Base-by-base conservation (phyloP, 805 yeast genomes). In the Schwanniomyces occidentalis region DNA sequence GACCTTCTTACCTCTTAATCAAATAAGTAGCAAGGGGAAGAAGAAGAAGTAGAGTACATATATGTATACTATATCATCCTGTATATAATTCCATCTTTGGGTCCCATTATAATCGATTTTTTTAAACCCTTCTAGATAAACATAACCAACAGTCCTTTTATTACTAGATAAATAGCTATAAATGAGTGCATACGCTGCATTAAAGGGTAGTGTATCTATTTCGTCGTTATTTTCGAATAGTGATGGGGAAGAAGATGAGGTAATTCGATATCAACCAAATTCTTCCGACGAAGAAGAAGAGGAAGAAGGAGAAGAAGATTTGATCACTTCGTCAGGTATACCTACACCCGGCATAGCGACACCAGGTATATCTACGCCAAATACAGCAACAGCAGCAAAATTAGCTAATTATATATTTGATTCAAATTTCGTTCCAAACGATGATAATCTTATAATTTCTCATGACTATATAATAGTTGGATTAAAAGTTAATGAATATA, bases 371-470 rank as follows among this genome's bases (percentile, higher is more conserved):
- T n/a, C n/a, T n/a, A 20, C 9, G 9, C 10, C 23, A 20, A 20
- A 10, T 20, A 20, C 10, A 12, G 9, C 22, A 9, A 34, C 32
- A 18, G 24, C 34, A 12, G 19, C 21, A 8, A 30, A 18, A 17
- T 21, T 24, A 5, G 9, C 27, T 14, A 16, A 15, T 5, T 13
- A 24, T 8, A 22, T 34, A n/a, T 24, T 3, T 29, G 27, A 36
- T 6, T 73, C 78, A 0, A 65, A 58, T 30, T 73, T 73, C 43
- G 37, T 35, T 3, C 63, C 68, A 2, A 54, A 53, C 20, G 53
- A 56, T 7, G 69, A 69, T 23, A 75, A 73, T 44, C 35, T 65
- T 7, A 42, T 69, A 4, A 56, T 49, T 33, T 52, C 52, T 6
- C 54, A 55, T 3, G 48, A 56, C 5, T 51, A 58, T 30, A 58